These are phyloP conservation scores for Phytophthora melonis DNA, from an alignment of 352 stramenopile genomes.

Conservation along the genomic window DNA sequence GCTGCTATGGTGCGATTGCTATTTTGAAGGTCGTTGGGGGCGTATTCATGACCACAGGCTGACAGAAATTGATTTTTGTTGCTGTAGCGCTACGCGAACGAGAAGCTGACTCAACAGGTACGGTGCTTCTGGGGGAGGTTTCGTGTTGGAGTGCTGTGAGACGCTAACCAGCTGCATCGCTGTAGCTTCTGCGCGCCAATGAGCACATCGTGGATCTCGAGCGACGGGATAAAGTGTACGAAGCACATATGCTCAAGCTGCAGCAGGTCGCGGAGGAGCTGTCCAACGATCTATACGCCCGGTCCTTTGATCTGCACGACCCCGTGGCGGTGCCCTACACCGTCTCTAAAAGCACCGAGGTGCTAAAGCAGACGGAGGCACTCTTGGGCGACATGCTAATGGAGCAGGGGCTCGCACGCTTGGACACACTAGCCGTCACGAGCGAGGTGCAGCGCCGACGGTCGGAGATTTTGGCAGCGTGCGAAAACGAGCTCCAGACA, in stretches of 20 bases:
- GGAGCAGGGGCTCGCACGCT: constrained; percentile 42
- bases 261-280: constrained; percentile 44
- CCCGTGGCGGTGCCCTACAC: constrained; percentile 34
- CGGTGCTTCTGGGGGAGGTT: neutral
- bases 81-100: constrained; percentile 59
- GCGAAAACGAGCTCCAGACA: constrained; percentile 63
- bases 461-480: constrained; percentile 70
- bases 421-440: constrained; percentile 41
- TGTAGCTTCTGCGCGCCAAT: constrained; percentile 56
- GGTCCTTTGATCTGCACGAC: constrained; percentile 33
- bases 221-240: constrained; percentile 51
- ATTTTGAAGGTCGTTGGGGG: neutral
- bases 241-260: constrained; percentile 52
- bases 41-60: neutral
- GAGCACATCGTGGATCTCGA: constrained; percentile 62
- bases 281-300: constrained; percentile 30
- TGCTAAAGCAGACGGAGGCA: constrained; percentile 65
- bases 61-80: constrained; percentile 11
- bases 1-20: constrained; percentile 44
- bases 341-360: constrained; percentile 54
- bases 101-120: constrained; percentile 77
- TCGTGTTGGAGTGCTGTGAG: neutral
- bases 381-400: constrained; percentile 59
- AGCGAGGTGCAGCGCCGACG: constrained; percentile 58
- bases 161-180: neutral